Base-by-base conservation (phyloP, 352 stramenopile species). In the Elongisporangium senticosum region DNA sequence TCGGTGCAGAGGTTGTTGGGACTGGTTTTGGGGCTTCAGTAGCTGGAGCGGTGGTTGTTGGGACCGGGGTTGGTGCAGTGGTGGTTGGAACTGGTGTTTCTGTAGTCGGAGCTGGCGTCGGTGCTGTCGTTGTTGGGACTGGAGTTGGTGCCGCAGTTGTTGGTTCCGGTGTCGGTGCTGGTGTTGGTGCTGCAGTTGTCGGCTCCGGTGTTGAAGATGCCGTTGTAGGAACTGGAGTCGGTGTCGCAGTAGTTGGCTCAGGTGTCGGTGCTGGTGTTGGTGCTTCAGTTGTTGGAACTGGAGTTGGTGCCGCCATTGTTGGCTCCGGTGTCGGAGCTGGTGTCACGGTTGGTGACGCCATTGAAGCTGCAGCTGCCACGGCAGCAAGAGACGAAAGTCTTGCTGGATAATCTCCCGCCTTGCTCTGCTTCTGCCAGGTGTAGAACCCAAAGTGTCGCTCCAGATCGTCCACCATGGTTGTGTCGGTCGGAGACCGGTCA, bases 361-460 rank as follows among this genome's bases (percentile, higher is more conserved):
- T 39, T 39, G 28, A 39, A 39, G 33, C 8, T 43, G 33, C 33
- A 43, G 33, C 33, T 17, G 33, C 33, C 33, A 43, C 33, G 10
- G 33, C 33, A 43, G 33, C 33, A 14, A 43, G 33, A 5, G 24
- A 23, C 4, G 56, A 22, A 13, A 55, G 23, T 55, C 26, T 20
- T 17, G 58, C n/a, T 51, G 40, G 82, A 62, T 72, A 91, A 49
- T 66, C 63, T 3, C 60, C 20, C 0, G 58, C 58, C 59, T 91
- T 91, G 19, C n/a, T 28, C 4, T 58, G 19, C 40, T 69, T 68
- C 21, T 72, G 22, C 40, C 59, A 76, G 7, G 73, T 90, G 67
- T 72, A 90, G 49, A 90, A 91, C 8, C 81, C 81, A 62, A 95
- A 93, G 58, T 87, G 84, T 49, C 51, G 79, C 56, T 94, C 83